Evolutionary conservation across 805 yeast genomes (phyloP).

Genomic region (Zygoascus biomembranicola): DNA sequence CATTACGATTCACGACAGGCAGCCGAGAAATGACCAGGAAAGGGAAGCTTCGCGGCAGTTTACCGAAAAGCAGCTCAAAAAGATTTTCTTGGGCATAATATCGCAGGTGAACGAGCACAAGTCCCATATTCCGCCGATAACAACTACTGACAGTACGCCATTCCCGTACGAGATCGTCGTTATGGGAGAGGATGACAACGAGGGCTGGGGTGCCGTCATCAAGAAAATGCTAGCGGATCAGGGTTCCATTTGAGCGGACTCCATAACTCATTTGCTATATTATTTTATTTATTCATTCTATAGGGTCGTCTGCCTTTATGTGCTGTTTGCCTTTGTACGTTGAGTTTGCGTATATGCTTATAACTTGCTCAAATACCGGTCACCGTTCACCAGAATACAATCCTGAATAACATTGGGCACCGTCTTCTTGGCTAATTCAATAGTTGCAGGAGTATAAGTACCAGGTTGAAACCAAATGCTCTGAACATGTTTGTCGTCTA

Average conservation of each 20-base stretch:
- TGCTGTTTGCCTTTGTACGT: neutral
- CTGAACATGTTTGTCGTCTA: constrained; percentile 30
- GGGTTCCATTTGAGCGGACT: neutral
- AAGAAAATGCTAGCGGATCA: constrained; percentile 23
- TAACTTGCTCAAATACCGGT: constrained; percentile 20
- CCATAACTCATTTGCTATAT: neutral
- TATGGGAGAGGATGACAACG: constrained; percentile 14
- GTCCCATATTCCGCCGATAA: constrained; percentile 67
- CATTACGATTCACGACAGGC: constrained; percentile 26
- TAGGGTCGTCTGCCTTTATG: neutral
- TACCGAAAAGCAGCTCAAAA: constrained; percentile 33
- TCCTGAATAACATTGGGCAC: constrained; percentile 37
- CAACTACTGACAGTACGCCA: constrained; percentile 56
- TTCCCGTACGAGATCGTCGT: constrained; percentile 46
- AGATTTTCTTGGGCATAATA: constrained; percentile 38
- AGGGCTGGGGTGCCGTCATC: constrained; percentile 30
- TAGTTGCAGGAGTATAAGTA: constrained; percentile 46
- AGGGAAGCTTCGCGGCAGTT: constrained; percentile 18
- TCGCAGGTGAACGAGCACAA: constrained; percentile 48
- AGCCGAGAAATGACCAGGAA: constrained; percentile 15
- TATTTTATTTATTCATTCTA: neutral
- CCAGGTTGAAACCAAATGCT: constrained; percentile 86
- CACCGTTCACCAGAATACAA: constrained; percentile 69
- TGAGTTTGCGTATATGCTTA: constrained; percentile 1
- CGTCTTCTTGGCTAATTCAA: constrained; percentile 22